phyloP scores from a whole-genome alignment of 306 rosid genomes.

The Vigna radiata region DNA sequence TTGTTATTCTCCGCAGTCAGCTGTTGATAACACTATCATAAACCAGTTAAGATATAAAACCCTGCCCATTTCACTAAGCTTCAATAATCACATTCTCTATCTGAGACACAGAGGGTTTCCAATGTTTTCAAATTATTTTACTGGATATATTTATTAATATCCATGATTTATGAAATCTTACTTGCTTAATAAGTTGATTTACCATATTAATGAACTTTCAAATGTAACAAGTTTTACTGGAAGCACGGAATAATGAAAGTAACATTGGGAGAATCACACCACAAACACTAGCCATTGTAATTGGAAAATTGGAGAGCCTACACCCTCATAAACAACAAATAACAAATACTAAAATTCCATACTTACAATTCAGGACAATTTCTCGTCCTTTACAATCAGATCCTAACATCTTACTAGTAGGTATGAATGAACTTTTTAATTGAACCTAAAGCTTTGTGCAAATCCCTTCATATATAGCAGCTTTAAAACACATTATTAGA shows the following conservation, averaged over 20 bases:
- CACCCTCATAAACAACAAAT: background rate
- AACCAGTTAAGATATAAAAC: slow-evolving; percentile 1
- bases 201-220: slow-evolving; percentile 8
- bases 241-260: background rate
- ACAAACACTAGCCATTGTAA: background rate
- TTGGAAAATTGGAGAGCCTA: background rate
- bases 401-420: background rate
- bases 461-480: slow-evolving; percentile 7
- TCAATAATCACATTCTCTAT: background rate
- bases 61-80: background rate
- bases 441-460: background rate
- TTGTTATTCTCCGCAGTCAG: background rate
- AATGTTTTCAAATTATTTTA: slow-evolving; percentile 19
- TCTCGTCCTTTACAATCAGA: background rate
- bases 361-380: background rate
- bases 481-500: slow-evolving; percentile 10
- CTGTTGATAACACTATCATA: background rate
- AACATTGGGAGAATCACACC: background rate
- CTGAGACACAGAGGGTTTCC: background rate
- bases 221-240: background rate
- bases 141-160: background rate
- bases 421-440: background rate
- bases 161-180: background rate
- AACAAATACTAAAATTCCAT: background rate
- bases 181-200: slow-evolving; percentile 8